Evolutionary conservation across 148 eudicot species (phyloP).

Genomic region (Cornus controversa): DNA sequence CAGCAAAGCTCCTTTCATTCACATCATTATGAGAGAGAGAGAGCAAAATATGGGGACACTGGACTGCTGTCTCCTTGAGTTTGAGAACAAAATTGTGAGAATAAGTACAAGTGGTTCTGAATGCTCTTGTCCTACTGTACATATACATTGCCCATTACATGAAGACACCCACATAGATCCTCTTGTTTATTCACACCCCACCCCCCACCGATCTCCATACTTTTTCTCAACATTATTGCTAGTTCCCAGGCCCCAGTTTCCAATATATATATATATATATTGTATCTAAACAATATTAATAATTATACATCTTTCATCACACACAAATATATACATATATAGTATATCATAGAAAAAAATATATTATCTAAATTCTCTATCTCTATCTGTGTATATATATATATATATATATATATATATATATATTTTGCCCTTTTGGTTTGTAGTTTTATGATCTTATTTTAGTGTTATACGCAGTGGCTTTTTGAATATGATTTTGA

Average conservation of each 20-base stretch:
- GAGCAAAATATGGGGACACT: neutral
- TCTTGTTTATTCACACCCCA: neutral
- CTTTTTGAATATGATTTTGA: too few species aligned
- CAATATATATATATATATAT: too few species aligned
- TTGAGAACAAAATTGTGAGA: neutral
- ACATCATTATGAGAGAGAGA: neutral
- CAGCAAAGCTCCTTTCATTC: neutral
- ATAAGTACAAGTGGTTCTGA: neutral
- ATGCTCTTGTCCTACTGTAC: neutral
- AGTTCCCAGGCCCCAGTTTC: neutral
- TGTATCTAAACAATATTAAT: too few species aligned
- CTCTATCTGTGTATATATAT: too few species aligned
- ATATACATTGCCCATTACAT: neutral
- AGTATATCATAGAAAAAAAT: neutral
- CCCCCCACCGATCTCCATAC: neutral
- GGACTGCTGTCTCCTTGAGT: neutral
- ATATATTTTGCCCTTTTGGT: too few species aligned
- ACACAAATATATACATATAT: too few species aligned
- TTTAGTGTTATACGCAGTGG: too few species aligned
- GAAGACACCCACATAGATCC: neutral
- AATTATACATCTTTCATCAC: neutral
- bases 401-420: too few species aligned
- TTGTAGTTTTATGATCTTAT: too few species aligned
- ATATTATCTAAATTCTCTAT: neutral
- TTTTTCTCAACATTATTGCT: neutral